A percentile compares a stretch with the other conserved stretches of the same genome.
Evolutionary conservation across 1,139 yeast species (phyloP).

Genomic region (Candida sanyaensis): DNA sequence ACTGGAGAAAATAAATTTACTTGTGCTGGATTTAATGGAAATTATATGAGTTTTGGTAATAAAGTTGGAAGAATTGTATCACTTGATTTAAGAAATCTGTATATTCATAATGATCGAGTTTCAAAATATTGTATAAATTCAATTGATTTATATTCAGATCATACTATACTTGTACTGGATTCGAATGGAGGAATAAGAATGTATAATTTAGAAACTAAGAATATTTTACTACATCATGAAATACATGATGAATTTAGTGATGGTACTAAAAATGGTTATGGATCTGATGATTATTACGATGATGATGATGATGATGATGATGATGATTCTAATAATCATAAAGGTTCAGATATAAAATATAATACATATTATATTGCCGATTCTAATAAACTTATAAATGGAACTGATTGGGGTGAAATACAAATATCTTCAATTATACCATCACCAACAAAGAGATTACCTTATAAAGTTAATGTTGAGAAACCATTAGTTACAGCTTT

Average conservation of each 20-base stretch:
- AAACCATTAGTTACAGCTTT: not conserved
- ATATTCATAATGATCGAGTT: slow-evolving; percentile 16
- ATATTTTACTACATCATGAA: not conserved
- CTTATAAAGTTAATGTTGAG: not conserved
- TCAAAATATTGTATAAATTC: slow-evolving; percentile 10
- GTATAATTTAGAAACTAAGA: not conserved
- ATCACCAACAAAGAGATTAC: not conserved
- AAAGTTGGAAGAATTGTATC: slow-evolving; percentile 28
- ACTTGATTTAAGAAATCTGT: slow-evolving; percentile 27
- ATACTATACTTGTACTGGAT: slow-evolving; percentile 13
- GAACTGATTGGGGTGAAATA: slow-evolving; percentile 16
- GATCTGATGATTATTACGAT: too few species aligned
- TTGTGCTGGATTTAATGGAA: not conserved
- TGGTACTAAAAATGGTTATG: not conserved
- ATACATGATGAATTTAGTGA: not conserved
- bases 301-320: not conserved
- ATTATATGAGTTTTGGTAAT: slow-evolving; percentile 3
- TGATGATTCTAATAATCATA: not conserved
- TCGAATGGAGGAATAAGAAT: slow-evolving; percentile 16
- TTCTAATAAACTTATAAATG: slow-evolving; percentile 14
- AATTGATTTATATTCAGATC: slow-evolving; percentile 6
- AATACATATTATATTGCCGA: not conserved
- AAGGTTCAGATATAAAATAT: not conserved
- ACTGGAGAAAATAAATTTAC: not conserved
- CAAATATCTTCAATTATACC: slow-evolving; percentile 9